These are phyloP conservation scores for Chamaenerion angustifolium DNA, from an alignment of 345 rosid species.

Conservation along the genomic window DNA sequence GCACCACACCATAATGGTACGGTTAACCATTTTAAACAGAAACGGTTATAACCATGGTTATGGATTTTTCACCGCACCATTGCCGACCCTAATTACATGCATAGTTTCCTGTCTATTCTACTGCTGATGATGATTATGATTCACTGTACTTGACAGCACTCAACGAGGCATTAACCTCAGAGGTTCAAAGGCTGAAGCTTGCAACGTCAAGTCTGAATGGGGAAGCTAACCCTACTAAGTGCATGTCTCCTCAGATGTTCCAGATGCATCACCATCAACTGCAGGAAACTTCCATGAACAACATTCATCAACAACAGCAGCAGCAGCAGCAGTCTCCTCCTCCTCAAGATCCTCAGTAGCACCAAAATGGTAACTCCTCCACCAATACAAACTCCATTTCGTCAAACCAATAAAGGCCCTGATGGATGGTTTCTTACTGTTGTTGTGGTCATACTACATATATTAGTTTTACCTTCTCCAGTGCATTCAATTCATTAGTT, in stretches of 20 bases:
- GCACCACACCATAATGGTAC: too few relatives aligned
- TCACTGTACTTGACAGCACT: slow-evolving; percentile 28
- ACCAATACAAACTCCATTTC: slow-evolving; percentile 33
- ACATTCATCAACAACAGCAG: slow-evolving; percentile 28
- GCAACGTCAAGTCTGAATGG: slow-evolving; percentile 29
- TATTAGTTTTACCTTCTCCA: background rate
- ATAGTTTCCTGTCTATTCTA: too few relatives aligned
- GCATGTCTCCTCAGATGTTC: slow-evolving; percentile 24
- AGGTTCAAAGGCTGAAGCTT: slow-evolving; percentile 45
- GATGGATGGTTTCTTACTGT: background rate
- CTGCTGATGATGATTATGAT: background rate
- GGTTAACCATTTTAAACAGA: too few relatives aligned
- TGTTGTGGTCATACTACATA: background rate
- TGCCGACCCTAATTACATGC: too few relatives aligned
- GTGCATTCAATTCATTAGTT: too few relatives aligned
- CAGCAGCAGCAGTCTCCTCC: too few relatives aligned
- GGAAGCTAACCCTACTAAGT: slow-evolving; percentile 33
- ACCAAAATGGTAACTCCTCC: slow-evolving; percentile 27
- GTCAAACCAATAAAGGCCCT: too few relatives aligned
- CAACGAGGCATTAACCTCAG: slow-evolving; percentile 42
- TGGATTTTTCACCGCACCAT: too few relatives aligned
- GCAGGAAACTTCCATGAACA: slow-evolving; percentile 24
- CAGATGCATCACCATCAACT: slow-evolving; percentile 30
- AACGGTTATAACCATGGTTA: too few relatives aligned
- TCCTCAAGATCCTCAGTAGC: slow-evolving; percentile 14